phyloP scores from a whole-genome alignment of 345 rosid species.

The Arabis alpina region DNA sequence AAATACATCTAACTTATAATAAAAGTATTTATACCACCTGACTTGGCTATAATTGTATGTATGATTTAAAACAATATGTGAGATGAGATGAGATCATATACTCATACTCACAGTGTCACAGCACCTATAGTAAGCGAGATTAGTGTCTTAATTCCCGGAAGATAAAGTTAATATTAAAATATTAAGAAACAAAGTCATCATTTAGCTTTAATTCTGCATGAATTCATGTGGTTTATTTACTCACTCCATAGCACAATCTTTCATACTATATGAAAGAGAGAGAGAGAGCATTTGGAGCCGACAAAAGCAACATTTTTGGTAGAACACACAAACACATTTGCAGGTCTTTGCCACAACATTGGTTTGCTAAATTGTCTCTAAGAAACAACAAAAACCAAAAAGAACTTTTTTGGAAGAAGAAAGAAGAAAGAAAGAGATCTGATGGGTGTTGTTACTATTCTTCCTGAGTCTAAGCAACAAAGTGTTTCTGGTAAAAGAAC shows the following conservation, averaged over 20 bases:
- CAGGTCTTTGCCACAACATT: constrained; percentile 33
- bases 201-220: constrained; percentile 39
- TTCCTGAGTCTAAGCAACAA: constrained; percentile 74
- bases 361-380: constrained; percentile 36
- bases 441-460: constrained; percentile 63
- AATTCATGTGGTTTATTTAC: constrained; percentile 26
- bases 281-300: constrained; percentile 37
- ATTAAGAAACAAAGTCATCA: constrained; percentile 27
- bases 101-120: constrained; percentile 10
- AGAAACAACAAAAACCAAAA: constrained; percentile 17
- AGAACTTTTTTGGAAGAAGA: constrained; percentile 22
- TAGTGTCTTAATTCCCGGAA: constrained; percentile 45
- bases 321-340: constrained; percentile 39
- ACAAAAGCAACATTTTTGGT: constrained; percentile 34
- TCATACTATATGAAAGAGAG: constrained; percentile 6
- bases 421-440: constrained; percentile 4
- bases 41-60: background rate
- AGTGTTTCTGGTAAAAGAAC: constrained; percentile 79
- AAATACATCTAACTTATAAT: background rate
- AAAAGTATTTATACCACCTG: background rate
- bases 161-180: constrained; percentile 21
- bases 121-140: constrained; percentile 35
- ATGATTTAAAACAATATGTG: constrained; percentile 1
- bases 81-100: constrained; percentile 10
- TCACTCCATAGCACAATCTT: constrained; percentile 22